phyloP scores from a whole-genome alignment of 495 filamentous ascomycete species.

The Cryomyces minteri region DNA sequence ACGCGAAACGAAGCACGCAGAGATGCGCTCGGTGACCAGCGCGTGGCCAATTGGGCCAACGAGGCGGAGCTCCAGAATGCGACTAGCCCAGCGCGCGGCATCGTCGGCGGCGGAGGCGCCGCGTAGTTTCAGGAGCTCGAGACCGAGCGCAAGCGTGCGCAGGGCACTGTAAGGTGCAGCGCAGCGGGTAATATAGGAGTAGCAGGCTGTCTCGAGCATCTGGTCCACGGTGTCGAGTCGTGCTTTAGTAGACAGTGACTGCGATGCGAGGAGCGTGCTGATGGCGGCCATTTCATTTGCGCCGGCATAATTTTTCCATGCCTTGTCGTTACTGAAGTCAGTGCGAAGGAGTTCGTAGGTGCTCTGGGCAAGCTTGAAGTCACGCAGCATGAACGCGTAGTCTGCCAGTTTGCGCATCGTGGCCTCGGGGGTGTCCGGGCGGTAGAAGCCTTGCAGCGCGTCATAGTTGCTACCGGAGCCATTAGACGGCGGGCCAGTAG shows the following conservation, averaged over 20 bases:
- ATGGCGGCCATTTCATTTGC: conserved; percentile 86
- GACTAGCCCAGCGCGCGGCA: conserved; percentile 67
- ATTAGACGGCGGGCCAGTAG: conserved; percentile 26
- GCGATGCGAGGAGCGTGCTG: conserved; percentile 55
- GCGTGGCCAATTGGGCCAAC: conserved; percentile 57
- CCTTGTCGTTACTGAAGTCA: conserved; percentile 88
- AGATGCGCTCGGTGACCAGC: conserved; percentile 65
- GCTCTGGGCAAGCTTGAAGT: conserved; percentile 81
- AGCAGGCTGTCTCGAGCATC: conserved; percentile 71
- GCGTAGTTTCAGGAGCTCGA: conserved; percentile 65
- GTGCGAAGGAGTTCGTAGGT: conserved; percentile 76
- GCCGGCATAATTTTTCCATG: conserved; percentile 86
- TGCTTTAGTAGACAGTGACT: conserved; percentile 48
- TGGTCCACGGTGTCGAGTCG: conserved; percentile 65
- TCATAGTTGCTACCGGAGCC: conserved; percentile 56
- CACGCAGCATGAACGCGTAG: conserved; percentile 87
- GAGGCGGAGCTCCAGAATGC: conserved; percentile 58
- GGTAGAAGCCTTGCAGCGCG: conserved; percentile 54
- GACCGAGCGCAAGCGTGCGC: conserved; percentile 53
- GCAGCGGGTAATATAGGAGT: conserved; percentile 81
- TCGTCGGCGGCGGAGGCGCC: conserved; percentile 69
- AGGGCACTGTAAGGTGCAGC: conserved; percentile 53
- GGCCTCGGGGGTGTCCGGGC: conserved; percentile 68
- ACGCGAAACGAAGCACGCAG: conserved; percentile 64
- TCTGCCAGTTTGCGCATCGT: conserved; percentile 86